Base-by-base conservation (phyloP, 306 rosid genomes). In the Neltuma alba region DNA sequence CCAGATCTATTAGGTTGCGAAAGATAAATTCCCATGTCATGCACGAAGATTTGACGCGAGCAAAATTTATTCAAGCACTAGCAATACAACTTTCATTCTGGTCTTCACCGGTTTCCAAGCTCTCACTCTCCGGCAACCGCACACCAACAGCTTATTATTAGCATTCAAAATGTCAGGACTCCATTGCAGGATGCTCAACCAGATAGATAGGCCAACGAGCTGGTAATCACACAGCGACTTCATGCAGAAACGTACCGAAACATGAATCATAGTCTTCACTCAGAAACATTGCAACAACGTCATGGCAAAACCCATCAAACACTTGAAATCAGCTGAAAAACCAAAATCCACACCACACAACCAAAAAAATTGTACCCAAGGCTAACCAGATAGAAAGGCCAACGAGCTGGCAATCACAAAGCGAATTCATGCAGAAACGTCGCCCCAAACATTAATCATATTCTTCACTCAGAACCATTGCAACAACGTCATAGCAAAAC, bases 1-100 rank as follows among this genome's bases (percentile, higher is more conserved):
- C 27, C 79, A 63, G 83, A 86, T 83, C 83, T 73, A 7, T 61
- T 21, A 54, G 61, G 30, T 76, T 74, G 45, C 76, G 45, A 6
- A 60, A n/a, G 8, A 15, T 45, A 28, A 10, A 67, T 68, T 28
- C 16, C 7, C 34, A 36, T 70, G 40, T 52, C 45, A 23, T 30
- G n/a, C 54, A 75, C 38, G 47, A 64, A 74, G 69, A 37, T 48
- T 47, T 62, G 10, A 65, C 30, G 28, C 73, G 30, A 65, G 37
- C 52, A 54, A 14, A 72, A 75, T 42, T 48, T 42, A 36, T 33
- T 77, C 75, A 9, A 81, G 25, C 9, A 20, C 3, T 79, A 75
- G 54, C 75, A 20, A 68, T 44, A 20, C 16, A 74, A 73, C 8
- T 36, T 18, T 9, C 16, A 7, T 42, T 44, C n/a, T 37, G 11